Base-by-base conservation (phyloP, 768 basidiomycete species). In the Lactifluus pinguis region DNA sequence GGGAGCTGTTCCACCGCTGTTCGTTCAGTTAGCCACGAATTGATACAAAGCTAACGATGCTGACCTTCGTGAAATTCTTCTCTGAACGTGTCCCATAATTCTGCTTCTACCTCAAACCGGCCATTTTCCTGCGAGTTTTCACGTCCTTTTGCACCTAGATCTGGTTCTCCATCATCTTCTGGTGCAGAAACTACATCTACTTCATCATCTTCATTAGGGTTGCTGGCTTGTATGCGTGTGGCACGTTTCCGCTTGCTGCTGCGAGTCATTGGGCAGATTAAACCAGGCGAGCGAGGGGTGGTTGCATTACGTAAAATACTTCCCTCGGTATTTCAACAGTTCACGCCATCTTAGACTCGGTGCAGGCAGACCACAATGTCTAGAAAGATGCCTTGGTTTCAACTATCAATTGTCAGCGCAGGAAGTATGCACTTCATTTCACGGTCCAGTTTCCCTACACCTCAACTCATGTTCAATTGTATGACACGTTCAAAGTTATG, bases 381-480 rank as follows among this genome's bases (percentile, higher is more conserved):
- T 14, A 61, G 65, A 49, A 64, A 58, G 49, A 70, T 74, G 55
- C 73, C 73, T n/a, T 72, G 72, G 71, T 39, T 69, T 30, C 67
- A 58, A 19, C 52, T 73, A 55, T 65, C 70, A 34, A 45, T 71
- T 13, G 63, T 62, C 13, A 68, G 63, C 32, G 62, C 65, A 13
- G 73, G 71, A 63, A 63, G 73, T 74, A 65, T 57, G 73, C 44
- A 39, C 11, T 11, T 48, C 30, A 21, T 55, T 49, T 25, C 1
- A 29, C 9, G 4, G 6, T 13, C 34, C 1, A 21, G n/a, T 17
- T 45, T 21, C 21, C 19, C 21, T 49, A 6, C 17, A 42, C 8
- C 29, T 36, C 21, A 39, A 29, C 60, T 53, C 48, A 56, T 45
- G 10, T 54, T 52, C 38, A 45, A 1, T 49, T 42, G 19, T 15